Conservation (phyloP, 164 flowering plant species). For the Taxillus chinensis region DNA sequence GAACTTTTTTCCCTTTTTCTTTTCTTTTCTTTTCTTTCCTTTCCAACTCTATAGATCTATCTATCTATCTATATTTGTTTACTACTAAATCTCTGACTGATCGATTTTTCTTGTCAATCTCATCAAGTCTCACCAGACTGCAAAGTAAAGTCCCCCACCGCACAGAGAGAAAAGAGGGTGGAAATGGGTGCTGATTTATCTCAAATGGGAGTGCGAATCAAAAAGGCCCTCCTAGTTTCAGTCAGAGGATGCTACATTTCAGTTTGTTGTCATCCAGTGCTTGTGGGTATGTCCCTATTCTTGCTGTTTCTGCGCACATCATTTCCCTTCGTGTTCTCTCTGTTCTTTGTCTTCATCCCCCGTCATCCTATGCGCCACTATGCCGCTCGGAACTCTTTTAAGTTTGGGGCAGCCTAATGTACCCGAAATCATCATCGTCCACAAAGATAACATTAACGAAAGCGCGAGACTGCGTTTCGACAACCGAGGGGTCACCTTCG, state of each 20-base stretch:
- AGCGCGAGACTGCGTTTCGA: slow-evolving; percentile 24
- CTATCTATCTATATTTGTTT: slow-evolving; percentile 10
- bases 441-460: slow-evolving; percentile 34
- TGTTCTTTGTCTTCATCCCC: slow-evolving; percentile 75
- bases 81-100: too few species aligned
- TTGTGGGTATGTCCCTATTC: slow-evolving; percentile 35
- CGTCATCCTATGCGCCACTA: slow-evolving; percentile 75
- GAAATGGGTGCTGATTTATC: slow-evolving; percentile 24
- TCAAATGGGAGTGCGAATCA: slow-evolving; percentile 23
- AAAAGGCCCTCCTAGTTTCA: slow-evolving; percentile 21
- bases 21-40: too few species aligned
- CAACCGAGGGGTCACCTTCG: slow-evolving; percentile 32
- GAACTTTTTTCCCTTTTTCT: slow-evolving; percentile 3
- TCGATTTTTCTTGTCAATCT: too few species aligned
- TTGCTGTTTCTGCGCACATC: slow-evolving; percentile 41
- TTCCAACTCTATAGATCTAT: slow-evolving; percentile 10
- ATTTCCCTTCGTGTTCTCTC: slow-evolving; percentile 54
- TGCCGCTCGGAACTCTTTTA: slow-evolving; percentile 83
- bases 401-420: slow-evolving; percentile 66
- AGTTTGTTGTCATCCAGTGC: slow-evolving; percentile 45
- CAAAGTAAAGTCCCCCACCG: not conserved
- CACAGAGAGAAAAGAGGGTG: not conserved
- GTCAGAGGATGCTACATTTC: slow-evolving; percentile 30
- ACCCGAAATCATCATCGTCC: slow-evolving; percentile 55
- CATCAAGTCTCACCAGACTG: too few species aligned